phyloP scores from a whole-genome alignment of 441 rosid genomes.

The Erysimum cheiri region DNA sequence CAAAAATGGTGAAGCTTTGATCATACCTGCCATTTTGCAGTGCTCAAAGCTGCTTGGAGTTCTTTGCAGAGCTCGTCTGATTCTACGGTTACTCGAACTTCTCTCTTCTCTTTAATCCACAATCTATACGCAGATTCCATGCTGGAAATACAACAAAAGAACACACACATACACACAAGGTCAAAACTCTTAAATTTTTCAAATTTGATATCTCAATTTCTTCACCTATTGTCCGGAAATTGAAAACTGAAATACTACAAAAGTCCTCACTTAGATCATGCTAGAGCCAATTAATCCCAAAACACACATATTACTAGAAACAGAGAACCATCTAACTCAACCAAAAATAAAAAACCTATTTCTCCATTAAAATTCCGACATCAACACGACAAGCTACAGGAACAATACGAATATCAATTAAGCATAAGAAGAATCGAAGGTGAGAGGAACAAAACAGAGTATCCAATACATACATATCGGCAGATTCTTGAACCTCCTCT shows the following conservation, averaged over 20 bases:
- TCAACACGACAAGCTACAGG: slow-evolving; percentile 15
- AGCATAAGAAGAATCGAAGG: neutral
- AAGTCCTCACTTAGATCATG: slow-evolving; percentile 13
- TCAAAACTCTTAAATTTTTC: neutral
- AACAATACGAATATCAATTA: slow-evolving; percentile 7
- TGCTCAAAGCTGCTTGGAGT: slow-evolving; percentile 82
- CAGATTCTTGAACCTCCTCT: slow-evolving; percentile 92
- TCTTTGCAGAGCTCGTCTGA: slow-evolving; percentile 66
- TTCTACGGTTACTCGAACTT: slow-evolving; percentile 44
- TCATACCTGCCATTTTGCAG: slow-evolving; percentile 92
- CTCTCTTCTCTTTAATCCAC: slow-evolving; percentile 68
- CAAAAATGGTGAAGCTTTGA: too few relatives aligned
- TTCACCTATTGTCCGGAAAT: neutral
- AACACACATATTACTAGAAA: neutral
- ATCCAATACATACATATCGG: slow-evolving; percentile 62
- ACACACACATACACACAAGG: neutral
- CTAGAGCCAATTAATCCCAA: neutral
- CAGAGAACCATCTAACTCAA: slow-evolving; percentile 17
- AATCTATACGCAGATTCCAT: slow-evolving; percentile 81
- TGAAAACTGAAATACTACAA: neutral
- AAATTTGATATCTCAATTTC: slow-evolving; percentile 19
- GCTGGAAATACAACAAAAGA: slow-evolving; percentile 48
- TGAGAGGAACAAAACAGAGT: neutral
- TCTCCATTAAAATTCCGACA: neutral
- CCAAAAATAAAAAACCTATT: neutral